Evolutionary conservation across 2,329 filamentous ascomycete species (phyloP), one percentile per base, ranked within the genome.

Genomic region (Colletotrichum incanum): DNA sequence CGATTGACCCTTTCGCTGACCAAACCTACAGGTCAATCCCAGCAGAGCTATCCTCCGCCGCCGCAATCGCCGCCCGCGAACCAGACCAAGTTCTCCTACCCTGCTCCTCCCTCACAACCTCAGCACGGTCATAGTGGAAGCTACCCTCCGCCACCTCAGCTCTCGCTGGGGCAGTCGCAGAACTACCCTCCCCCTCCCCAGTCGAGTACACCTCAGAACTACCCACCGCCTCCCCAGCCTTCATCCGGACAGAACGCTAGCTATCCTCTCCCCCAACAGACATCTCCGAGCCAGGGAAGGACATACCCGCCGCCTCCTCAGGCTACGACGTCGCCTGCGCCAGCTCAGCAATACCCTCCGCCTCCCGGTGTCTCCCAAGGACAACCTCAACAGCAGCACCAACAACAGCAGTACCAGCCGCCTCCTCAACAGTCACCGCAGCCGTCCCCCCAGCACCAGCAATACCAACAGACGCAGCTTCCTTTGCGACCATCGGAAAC

Each of bases 21-120:
- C 37, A 8, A 74, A 52, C 62, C 47, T 69, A 67, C 73, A 67
- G 65, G 68, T 23, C 55, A 67, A 28, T 20, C 72, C 11, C 75
- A 84, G 71, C 83, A 83, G 61, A 83, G 81, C 73, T 87, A 86
- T 75, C 84, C 85, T 56, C 81, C 82, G 59, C 86, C 86, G 23
- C 85, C 86, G 39, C 84, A 82, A 6, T 87, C 86, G 28, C 83
- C 86, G 60, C 85, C 86, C 3, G 83, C 84, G 52, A 82, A 82
- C 77, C 82, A 83, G 73, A 80, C 83, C 28, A 84, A 83, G 56
- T 86, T 85, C 78, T 87, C 81, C 55, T 79, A 86, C 59, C 81
- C 85, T 61, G 81, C 85, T 64, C 84, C 84, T 16, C 82, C 84
- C 31, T 60, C 67, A 39, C 74, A 72, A 52, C 66, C 18, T 74